A percentile compares a stretch with the other conserved stretches of the same genome.
Evolutionary conservation across 2,329 filamentous ascomycete genomes (phyloP).

Genomic region (Geosmithia putterillii): DNA sequence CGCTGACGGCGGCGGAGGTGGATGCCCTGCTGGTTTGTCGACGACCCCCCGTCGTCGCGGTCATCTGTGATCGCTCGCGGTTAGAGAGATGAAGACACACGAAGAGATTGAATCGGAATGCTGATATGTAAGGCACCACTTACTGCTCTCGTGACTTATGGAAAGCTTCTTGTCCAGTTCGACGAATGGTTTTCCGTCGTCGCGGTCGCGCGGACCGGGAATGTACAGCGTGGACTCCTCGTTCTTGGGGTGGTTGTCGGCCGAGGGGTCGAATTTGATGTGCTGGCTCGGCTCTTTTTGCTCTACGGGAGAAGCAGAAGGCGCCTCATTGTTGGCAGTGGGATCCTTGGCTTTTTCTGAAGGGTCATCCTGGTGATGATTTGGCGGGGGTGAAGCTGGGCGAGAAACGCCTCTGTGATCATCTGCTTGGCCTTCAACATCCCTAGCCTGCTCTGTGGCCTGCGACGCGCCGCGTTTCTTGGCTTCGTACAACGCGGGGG

Average conservation of each 20-base stretch:
- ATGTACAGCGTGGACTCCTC: constrained; percentile 14
- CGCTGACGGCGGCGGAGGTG: constrained; percentile 12
- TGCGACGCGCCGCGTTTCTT: not conserved
- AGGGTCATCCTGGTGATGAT: not conserved
- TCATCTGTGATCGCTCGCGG: not conserved
- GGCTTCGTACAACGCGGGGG: constrained; percentile 1
- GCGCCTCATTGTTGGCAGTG: too few relatives aligned
- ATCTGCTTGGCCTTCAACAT: not conserved
- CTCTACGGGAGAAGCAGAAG: not conserved
- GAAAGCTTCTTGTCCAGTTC: constrained; percentile 9
- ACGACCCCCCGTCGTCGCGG: not conserved
- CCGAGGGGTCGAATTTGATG: constrained; percentile 16
- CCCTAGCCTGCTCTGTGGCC: not conserved
- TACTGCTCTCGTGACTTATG: constrained; percentile 9
- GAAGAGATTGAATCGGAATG: too few relatives aligned
- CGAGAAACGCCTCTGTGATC: not conserved
- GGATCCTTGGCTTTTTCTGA: too few relatives aligned
- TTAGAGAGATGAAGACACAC: not conserved
- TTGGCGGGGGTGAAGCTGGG: not conserved
- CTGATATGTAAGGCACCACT: not conserved
- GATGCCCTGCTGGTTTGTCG: not conserved
- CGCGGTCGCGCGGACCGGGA: constrained; percentile 18
- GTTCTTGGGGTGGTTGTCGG: constrained; percentile 11
- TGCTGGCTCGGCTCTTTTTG: not conserved
- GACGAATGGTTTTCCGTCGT: constrained; percentile 14